Conservation (phyloP, 2,329 filamentous ascomycete genomes). For the Aspergillus udagawae region DNA sequence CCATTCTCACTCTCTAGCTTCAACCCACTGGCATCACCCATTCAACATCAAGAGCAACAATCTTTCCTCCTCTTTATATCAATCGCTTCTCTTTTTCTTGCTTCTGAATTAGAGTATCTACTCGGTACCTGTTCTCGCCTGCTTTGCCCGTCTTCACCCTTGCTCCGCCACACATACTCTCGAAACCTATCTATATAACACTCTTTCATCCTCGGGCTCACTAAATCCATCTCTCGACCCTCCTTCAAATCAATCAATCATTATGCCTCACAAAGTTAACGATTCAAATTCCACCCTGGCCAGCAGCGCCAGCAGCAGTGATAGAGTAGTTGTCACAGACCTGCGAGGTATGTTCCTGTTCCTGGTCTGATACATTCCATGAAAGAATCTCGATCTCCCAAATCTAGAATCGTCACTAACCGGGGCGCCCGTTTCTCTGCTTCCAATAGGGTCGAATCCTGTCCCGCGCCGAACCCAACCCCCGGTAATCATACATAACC, state of each 20-base stretch:
- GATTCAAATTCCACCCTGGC: constrained; percentile 34
- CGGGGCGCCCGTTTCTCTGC: constrained; percentile 9
- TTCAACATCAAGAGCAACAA: not conserved
- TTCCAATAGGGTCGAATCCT: constrained; percentile 27
- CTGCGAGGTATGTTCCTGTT: constrained; percentile 26
- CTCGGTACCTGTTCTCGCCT: not conserved
- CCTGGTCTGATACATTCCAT: not conserved
- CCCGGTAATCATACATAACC: constrained; percentile 32
- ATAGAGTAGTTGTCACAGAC: constrained; percentile 27
- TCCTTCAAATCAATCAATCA: constrained; percentile 7
- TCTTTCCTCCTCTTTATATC: not conserved
- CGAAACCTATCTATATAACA: not conserved
- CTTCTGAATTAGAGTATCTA: constrained; percentile 10
- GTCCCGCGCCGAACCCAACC: constrained; percentile 27
- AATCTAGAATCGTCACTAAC: constrained; percentile 10
- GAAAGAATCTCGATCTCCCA: not conserved
- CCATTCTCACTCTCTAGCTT: constrained; percentile 1
- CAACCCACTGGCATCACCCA: not conserved
- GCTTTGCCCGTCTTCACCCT: not conserved
- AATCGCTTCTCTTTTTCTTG: constrained; percentile 5
- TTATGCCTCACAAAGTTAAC: constrained; percentile 35
- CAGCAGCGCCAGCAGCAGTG: constrained; percentile 27
- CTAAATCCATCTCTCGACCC: not conserved
- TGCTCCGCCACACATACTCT: constrained; percentile 1
- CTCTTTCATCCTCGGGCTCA: not conserved